phyloP scores from a whole-genome alignment of 106 monocot species.

The Triglochin maritima region DNA sequence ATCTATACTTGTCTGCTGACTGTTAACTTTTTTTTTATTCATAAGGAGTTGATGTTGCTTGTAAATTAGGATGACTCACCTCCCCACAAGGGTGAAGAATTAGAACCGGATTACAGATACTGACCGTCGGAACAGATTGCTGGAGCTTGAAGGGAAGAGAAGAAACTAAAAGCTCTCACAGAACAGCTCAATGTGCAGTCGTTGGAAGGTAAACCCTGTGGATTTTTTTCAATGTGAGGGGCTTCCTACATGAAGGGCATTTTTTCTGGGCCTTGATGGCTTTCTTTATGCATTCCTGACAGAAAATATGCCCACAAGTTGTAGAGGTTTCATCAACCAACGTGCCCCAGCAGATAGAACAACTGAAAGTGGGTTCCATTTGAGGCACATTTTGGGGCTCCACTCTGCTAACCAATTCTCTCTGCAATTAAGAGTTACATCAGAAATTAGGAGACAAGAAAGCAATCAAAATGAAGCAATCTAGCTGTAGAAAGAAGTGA shows the following conservation, averaged over 20 bases:
- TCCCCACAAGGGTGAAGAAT: no score
- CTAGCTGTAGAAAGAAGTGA: no score
- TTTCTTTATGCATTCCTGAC: conserved; percentile 19
- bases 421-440: not conserved
- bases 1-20: no score
- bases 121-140: not conserved
- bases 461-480: no score
- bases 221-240: conserved; percentile 21
- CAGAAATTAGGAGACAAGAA: no score
- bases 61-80: no score
- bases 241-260: conserved; percentile 28
- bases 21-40: no score
- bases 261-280: conserved; percentile 21
- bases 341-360: conserved; percentile 22
- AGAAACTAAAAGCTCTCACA: not conserved
- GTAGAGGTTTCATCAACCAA: conserved; percentile 23
- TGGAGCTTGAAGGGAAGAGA: not conserved
- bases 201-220: conserved; percentile 29
- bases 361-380: conserved; percentile 17
- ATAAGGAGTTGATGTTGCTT: no score
- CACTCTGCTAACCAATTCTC: not conserved
- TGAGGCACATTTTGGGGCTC: not conserved
- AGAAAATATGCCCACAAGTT: conserved; percentile 37
- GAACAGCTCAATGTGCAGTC: not conserved
- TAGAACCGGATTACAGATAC: no score